Evolutionary conservation across 2,329 filamentous ascomycete species (phyloP).

Genomic region (Talaromyces sp.): DNA sequence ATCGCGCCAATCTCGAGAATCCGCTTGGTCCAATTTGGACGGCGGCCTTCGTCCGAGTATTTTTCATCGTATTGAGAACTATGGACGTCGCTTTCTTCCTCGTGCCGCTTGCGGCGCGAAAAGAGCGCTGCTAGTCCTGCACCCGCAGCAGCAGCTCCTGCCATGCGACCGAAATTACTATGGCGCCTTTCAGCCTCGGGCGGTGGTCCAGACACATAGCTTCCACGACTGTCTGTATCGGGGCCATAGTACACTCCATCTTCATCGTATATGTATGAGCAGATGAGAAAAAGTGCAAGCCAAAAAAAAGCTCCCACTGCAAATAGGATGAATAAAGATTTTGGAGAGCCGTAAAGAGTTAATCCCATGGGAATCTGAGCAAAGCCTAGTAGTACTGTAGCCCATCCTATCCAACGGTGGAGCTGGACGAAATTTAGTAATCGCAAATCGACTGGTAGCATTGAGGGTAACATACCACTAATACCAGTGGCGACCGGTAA

Average conservation of each 20-base stretch:
- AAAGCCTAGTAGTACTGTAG: conserved; percentile 75
- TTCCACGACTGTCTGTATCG: conserved; percentile 57
- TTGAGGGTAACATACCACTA: conserved; percentile 48
- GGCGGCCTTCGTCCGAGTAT: conserved; percentile 52
- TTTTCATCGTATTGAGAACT: conserved; percentile 65
- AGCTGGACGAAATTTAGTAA: conserved; percentile 48
- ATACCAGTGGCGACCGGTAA: conserved; percentile 54
- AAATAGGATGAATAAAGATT: conserved; percentile 79
- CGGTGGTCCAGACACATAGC: conserved; percentile 53
- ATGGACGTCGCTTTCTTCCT: conserved; percentile 42
- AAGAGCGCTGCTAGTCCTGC: conserved; percentile 56
- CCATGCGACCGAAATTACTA: conserved; percentile 47
- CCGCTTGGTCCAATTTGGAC: conserved; percentile 55
- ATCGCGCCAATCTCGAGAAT: conserved; percentile 59
- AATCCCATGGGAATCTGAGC: conserved; percentile 84
- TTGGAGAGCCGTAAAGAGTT: conserved; percentile 86
- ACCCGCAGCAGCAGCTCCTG: conserved; percentile 55
- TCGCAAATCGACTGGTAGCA: neutral
- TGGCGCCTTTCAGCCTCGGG: conserved; percentile 45
- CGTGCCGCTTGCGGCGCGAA: conserved; percentile 40
- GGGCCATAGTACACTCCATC: conserved; percentile 48
- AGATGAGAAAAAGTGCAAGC: conserved; percentile 70
- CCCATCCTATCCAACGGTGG: conserved; percentile 83
- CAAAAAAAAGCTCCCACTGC: conserved; percentile 72
- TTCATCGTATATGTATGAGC: conserved; percentile 65